Base-by-base conservation (phyloP, 225 moss, liverwort and hornwort genomes). In the Pleurozium schreberi region DNA sequence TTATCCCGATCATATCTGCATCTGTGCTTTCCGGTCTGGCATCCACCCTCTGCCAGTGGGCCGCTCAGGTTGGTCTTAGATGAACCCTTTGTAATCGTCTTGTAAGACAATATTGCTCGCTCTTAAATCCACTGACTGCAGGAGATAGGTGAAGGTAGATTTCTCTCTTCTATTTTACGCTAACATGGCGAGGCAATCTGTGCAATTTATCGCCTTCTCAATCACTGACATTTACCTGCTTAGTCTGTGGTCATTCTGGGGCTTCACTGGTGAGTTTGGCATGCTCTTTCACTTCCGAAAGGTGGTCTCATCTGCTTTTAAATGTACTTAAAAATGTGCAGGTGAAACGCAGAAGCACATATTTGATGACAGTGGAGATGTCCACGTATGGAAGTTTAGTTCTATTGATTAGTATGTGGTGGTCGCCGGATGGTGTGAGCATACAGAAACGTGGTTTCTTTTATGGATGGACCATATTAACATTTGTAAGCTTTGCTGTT, bases 281-380 rank as follows among this genome's bases (percentile, higher is more conserved):
- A 13, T 84, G 50, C 45, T 73, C 59, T 86, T 85, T n/a, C 33
- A 66, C 31, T 84, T 84, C 65, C 31, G 26, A 43, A 77, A 49
- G 79, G 58, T 81, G 31, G 63, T 85, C 75, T 78, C 86, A 67
- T 58, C 43, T 57, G 20, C 59, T 90, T 61, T 66, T 81, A 3
- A 33, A 36, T 19, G 28, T 55, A 57, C 42, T 93, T 74, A 60
- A 69, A 14, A 42, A 62, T 81, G 83, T 87, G 89, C 92, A 96
- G 96, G 96, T 99, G 84, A 97, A 95, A 87, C 96, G 90, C 91
- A 91, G 97, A 87, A 96, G 96, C 90, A 93, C 96, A 47, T 99
- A 97, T 87, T 93, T 99, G 92, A 96, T 97, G 99, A 99, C 99
- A 28, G 64, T 99, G 69, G 99, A 99, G 92, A 99, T 99, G 99